Conservation (phyloP, 768 basidiomycete genomes). For the Dentipellis sp. region DNA sequence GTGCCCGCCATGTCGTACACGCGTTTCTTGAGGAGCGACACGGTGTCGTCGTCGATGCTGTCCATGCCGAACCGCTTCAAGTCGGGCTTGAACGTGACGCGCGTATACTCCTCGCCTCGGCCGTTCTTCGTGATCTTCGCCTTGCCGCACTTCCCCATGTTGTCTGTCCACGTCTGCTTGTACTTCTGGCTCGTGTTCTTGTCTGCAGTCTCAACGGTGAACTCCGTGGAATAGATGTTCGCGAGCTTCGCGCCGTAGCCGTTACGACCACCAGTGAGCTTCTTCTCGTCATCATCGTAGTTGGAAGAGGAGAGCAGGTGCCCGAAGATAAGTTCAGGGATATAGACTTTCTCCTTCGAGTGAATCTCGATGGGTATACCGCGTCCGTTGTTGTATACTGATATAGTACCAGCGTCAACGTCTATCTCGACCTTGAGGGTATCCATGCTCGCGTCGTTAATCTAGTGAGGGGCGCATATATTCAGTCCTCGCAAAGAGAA, state of each 20-base stretch:
- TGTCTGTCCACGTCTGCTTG: constrained; percentile 88
- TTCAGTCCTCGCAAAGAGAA: background rate
- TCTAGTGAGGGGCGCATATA: constrained; percentile 34
- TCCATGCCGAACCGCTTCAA: constrained; percentile 89
- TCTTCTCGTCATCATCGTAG: constrained; percentile 98
- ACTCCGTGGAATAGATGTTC: constrained; percentile 96
- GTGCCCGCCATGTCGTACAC: constrained; percentile 99
- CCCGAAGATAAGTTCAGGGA: constrained; percentile 96
- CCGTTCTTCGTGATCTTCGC: constrained; percentile 91
- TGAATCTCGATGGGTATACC: constrained; percentile 98
- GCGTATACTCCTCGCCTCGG: constrained; percentile 85
- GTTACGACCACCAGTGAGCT: constrained; percentile 95
- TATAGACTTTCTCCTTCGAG: constrained; percentile 85
- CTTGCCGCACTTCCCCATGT: constrained; percentile 83
- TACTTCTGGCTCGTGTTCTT: constrained; percentile 82
- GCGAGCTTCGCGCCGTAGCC: constrained; percentile 98
- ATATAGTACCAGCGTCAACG: constrained; percentile 74
- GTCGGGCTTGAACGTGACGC: constrained; percentile 90
- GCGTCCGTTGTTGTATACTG: constrained; percentile 89
- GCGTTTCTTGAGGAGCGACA: constrained; percentile 82
- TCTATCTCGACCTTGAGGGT: constrained; percentile 84
- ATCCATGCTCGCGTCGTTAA: constrained; percentile 90
- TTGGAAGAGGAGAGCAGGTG: constrained; percentile 91
- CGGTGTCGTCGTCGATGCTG: constrained; percentile 82
- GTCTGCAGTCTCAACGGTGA: constrained; percentile 93